Conservation (phyloP, 2,329 filamentous ascomycete species). For the Esteya vermicola region DNA sequence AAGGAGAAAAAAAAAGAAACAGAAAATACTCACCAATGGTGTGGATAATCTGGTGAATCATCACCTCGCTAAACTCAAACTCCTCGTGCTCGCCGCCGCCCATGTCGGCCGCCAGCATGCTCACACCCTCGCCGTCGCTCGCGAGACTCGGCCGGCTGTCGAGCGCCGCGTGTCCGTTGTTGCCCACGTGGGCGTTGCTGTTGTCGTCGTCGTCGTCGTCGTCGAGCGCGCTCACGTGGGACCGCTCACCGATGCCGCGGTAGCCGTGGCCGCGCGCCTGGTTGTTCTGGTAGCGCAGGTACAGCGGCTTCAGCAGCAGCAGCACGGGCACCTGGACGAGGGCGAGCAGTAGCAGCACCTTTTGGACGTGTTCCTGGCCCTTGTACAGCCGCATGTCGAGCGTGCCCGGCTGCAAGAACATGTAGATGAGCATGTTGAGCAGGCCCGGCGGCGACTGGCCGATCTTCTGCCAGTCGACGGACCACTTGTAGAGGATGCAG, state of each 20-base stretch:
- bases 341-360: slow-evolving; percentile 66
- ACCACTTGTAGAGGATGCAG: slow-evolving; percentile 96
- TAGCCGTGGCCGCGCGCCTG: slow-evolving; percentile 76
- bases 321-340: slow-evolving; percentile 78
- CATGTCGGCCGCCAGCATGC: slow-evolving; percentile 83
- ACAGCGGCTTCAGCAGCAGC: slow-evolving; percentile 90
- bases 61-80: slow-evolving; percentile 91
- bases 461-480: slow-evolving; percentile 63
- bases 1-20: background rate
- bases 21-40: slow-evolving; percentile 62
- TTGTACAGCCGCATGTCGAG: slow-evolving; percentile 61
- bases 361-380: slow-evolving; percentile 64
- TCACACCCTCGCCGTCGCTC: slow-evolving; percentile 58
- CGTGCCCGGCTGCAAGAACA: slow-evolving; percentile 83
- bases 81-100: slow-evolving; percentile 68
- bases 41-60: slow-evolving; percentile 99
- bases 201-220: slow-evolving; percentile 55
- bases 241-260: slow-evolving; percentile 80
- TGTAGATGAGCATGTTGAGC: slow-evolving; percentile 98
- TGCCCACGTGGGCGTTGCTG: slow-evolving; percentile 19
- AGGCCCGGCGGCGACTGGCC: slow-evolving; percentile 65
- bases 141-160: slow-evolving; percentile 36
- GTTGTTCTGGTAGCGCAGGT: slow-evolving; percentile 89
- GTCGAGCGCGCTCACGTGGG: slow-evolving; percentile 75
- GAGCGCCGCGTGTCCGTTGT: slow-evolving; percentile 1